Base-by-base conservation (phyloP, 169 alveolate species). In the Plasmodium berghei region DNA sequence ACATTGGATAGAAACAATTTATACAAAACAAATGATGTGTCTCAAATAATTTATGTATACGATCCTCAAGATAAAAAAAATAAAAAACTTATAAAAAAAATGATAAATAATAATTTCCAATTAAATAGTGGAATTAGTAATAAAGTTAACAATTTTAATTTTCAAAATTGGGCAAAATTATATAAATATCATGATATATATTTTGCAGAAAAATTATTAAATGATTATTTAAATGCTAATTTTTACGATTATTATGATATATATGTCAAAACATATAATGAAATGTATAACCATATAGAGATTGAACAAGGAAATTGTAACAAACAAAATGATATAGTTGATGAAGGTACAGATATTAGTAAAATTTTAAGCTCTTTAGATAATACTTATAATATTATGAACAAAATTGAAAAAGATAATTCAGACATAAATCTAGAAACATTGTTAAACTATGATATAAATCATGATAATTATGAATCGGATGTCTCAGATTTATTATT, bases 41-140 rank as follows among this genome's bases (percentile, higher is more conserved):
- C 75, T 48, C 94, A 91, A 59, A 91, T 91, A 88, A 62, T 91
- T 20, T 91, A 91, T 67, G 91, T 91, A 6, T 91, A 91, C 52
- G 94, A 90, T 45, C 75, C 88, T 22, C n/a, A 46, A 20, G 34
- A 45, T 18, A 59, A 20, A 26, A 62, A 59, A 26, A 61, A 55
- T 28, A 62, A 62, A 34, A 63, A 62, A 62, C 48, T 74, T 42
- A 10, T 74, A 10, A 62, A 62, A 62, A 59, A 46, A 45, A 46
- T 74, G 45, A 74, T 74, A 62, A 59, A 62, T 61, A 74, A 74
- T 48, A 74, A 74, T 74, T 74, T 74, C 24, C 74, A 74, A 40
- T 63, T 74, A 24, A 24, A 63, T 22, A 5, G 67, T 61, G 88
- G 88, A 18, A 74, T 74, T 34, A 74, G 66, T 40, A 48, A 62